A percentile compares a stretch with the other conserved stretches of the same genome.
Conservation (phyloP, 1,139 yeast species). For the Diutina mesorugosa region DNA sequence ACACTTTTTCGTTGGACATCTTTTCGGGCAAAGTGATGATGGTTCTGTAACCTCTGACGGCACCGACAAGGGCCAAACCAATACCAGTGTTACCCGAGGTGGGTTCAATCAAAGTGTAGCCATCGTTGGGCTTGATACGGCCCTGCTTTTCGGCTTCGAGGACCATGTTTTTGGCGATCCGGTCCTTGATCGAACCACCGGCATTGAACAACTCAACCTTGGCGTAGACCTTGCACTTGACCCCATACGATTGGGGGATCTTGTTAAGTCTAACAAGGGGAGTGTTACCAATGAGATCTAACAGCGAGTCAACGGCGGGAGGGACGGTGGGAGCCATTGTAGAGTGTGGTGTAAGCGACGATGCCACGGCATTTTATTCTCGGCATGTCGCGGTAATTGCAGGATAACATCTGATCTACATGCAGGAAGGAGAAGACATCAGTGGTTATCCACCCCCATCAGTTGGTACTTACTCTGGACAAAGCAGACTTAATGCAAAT, state of each 20-base stretch:
- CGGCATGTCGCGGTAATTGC: not conserved
- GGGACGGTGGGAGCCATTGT: conserved; percentile 12
- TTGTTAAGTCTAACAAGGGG: conserved; percentile 66
- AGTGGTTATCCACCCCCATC: not conserved
- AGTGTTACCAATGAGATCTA: conserved; percentile 73
- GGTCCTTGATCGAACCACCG: conserved; percentile 61
- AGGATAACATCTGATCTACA: not conserved
- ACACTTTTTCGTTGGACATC: conserved; percentile 86
- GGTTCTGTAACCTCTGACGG: conserved; percentile 77
- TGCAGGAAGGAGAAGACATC: not conserved
- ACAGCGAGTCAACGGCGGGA: conserved; percentile 24
- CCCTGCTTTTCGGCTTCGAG: conserved; percentile 77
- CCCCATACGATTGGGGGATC: conserved; percentile 66
- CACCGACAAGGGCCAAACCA: conserved; percentile 79
- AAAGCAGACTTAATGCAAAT: too few species aligned
- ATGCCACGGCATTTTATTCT: not conserved
- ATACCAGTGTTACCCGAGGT: conserved; percentile 87
- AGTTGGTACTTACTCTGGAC: too few species aligned
- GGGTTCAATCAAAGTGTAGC: conserved; percentile 78
- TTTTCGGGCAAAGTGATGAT: conserved; percentile 85
- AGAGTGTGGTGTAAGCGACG: not conserved
- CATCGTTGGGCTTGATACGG: conserved; percentile 52
- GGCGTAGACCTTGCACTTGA: conserved; percentile 49
- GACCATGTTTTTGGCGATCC: conserved; percentile 57
- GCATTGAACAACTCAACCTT: conserved; percentile 58